Evolutionary conservation across 148 eudicot species (phyloP).

Genomic region (Fallopia convolvulus): DNA sequence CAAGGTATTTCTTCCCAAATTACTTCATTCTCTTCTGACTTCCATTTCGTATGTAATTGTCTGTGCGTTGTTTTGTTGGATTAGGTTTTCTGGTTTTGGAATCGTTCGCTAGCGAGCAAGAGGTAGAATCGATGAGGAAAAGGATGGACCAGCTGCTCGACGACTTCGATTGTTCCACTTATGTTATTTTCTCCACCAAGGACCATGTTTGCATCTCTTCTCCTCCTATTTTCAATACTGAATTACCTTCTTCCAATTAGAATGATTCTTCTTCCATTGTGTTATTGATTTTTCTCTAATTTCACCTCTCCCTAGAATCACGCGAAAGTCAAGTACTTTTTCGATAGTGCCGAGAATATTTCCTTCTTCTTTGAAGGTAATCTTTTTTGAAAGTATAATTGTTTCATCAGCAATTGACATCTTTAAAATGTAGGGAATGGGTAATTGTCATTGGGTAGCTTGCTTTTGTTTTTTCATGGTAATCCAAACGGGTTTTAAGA

Average conservation of each 20-base stretch:
- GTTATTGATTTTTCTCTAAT: neutral
- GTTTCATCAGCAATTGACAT: neutral
- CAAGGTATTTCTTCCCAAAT: slow-evolving; percentile 29
- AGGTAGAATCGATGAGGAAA: slow-evolving; percentile 49
- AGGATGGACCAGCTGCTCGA: slow-evolving; percentile 63
- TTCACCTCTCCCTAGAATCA: slow-evolving; percentile 33
- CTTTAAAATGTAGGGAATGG: neutral
- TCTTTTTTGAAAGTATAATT: neutral
- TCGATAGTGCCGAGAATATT: slow-evolving; percentile 79
- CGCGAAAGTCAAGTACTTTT: slow-evolving; percentile 71
- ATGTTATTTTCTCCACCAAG: slow-evolving; percentile 73
- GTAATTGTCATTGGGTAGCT: neutral
- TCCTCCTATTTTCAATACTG: neutral
- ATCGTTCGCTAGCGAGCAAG: slow-evolving; percentile 55
- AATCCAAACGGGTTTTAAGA: neutral
- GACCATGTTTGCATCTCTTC: slow-evolving; percentile 43
- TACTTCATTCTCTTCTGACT: neutral
- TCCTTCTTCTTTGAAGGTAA: slow-evolving; percentile 98
- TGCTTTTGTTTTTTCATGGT: neutral
- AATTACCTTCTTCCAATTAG: neutral
- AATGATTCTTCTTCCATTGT: neutral
- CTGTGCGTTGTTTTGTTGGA: neutral
- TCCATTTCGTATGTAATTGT: neutral
- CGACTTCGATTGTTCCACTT: slow-evolving; percentile 50
- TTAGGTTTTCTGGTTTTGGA: slow-evolving; percentile 74